phyloP scores from a whole-genome alignment of 2,329 filamentous ascomycete genomes.

The Claviceps purpurea region DNA sequence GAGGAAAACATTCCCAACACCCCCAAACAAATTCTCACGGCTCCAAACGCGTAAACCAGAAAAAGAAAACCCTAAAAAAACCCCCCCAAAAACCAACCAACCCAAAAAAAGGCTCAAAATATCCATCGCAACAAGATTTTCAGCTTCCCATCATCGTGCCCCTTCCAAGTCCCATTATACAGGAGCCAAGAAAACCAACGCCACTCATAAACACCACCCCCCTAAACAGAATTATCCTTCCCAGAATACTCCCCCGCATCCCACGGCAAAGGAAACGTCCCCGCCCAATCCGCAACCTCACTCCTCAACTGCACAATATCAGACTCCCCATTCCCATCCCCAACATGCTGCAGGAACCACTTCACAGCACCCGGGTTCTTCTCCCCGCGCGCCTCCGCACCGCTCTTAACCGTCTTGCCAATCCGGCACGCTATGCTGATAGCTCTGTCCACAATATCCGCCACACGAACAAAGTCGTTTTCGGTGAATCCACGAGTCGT shows the following conservation, averaged over 20 bases:
- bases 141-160: no score
- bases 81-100: no score
- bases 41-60: no score
- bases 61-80: no score
- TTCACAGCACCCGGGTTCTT: slow-evolving; percentile 53
- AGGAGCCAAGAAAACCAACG: no score
- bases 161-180: no score
- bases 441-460: slow-evolving; percentile 72
- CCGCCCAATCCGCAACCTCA: slow-evolving; percentile 68
- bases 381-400: slow-evolving; percentile 52
- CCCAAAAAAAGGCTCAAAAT: no score
- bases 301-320: slow-evolving; percentile 61
- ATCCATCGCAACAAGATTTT: no score
- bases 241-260: slow-evolving; percentile 18
- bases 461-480: slow-evolving; percentile 76
- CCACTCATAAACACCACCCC: no score
- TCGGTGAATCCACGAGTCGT: slow-evolving; percentile 87
- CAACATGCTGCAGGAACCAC: slow-evolving; percentile 54
- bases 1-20: no score
- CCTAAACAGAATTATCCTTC: no score
- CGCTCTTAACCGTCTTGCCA: slow-evolving; percentile 57
- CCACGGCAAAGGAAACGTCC: slow-evolving; percentile 62
- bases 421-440: slow-evolving; percentile 67
- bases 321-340: slow-evolving; percentile 50
- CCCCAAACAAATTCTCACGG: no score